Base-by-base conservation (phyloP, 192 early-diverging fungal genomes). In the Umbelopsis ramanniana region DNA sequence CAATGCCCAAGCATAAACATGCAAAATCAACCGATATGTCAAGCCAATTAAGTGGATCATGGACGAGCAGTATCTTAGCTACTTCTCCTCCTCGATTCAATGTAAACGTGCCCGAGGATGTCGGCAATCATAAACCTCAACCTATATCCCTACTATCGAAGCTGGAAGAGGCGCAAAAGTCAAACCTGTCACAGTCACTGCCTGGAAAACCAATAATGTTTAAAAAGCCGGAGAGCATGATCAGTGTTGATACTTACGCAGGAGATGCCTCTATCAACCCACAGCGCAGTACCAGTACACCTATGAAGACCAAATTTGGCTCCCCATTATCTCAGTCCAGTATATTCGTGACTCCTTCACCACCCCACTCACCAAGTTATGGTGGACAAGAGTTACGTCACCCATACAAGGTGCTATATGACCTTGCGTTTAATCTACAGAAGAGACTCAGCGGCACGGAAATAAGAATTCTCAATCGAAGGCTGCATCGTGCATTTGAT, bases 401-500 rank as follows among this genome's bases (percentile, higher is more conserved):
- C 3, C 84, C 86, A 7, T 88, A 85, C 46, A 67, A 81, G 43
- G 21, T 73, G 21, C 73, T 88, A 15, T 77, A 83, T 19, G 76
- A 78, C 0, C 60, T 82, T 4, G 79, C 74, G 0, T 67, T 67
- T 11, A 70, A 79, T 23, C 66, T 86, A 23, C 50, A 86, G 35
- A 81, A 86, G 60, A 74, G 85, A 0, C 38, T 89, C 9, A 74
- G 74, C 15, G 78, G 74, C 5, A 86, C 87, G 0, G 87, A 89
- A 63, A 83, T 86, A 24, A 70, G 84, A 17, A 78, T 82, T 15
- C 37, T 89, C 24, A 89, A 87, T 29, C 73, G 85, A 26, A 70
- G 77, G 38, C 50, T 89, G 29, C 74, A 76, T 54, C 76, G 83
- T 50, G 77, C 84, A 24, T 89, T 87, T 74, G 87, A 89, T 69